phyloP scores from a whole-genome alignment of 2,329 filamentous ascomycete species.

The Aspergillus vadensis region DNA sequence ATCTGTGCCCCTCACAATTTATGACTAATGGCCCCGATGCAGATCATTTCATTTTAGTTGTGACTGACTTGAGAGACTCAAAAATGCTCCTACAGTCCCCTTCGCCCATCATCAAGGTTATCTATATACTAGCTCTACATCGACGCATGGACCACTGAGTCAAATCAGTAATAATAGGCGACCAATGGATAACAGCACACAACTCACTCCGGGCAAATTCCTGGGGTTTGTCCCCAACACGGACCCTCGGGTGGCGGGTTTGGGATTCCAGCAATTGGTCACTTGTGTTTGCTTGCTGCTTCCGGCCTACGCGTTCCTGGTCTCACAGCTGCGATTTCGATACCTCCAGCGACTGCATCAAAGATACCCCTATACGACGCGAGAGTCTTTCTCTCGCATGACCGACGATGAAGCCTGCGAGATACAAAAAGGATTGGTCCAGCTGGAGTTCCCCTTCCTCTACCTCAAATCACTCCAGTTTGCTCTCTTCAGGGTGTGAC shows the following conservation, averaged over 20 bases:
- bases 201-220: neutral
- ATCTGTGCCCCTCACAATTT: neutral
- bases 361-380: conserved; percentile 49
- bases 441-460: conserved; percentile 59
- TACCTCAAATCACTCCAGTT: conserved; percentile 57
- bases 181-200: neutral
- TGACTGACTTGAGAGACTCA: neutral
- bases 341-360: conserved; percentile 41
- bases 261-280: conserved; percentile 21
- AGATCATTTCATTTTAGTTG: too few relatives aligned
- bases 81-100: neutral
- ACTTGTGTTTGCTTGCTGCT: conserved; percentile 27
- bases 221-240: neutral
- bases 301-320: conserved; percentile 31
- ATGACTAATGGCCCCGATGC: too few relatives aligned
- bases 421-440: conserved; percentile 50
- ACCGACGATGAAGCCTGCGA: conserved; percentile 55
- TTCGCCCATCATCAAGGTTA: neutral
- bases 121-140: neutral
- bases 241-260: neutral
- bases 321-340: conserved; percentile 33
- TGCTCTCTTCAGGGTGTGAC: conserved; percentile 57
- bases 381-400: conserved; percentile 54
- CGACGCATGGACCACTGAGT: neutral
- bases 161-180: neutral